Evolutionary conservation across 2,329 filamentous ascomycete species (phyloP).

Genomic region (Fusarium secorum): DNA sequence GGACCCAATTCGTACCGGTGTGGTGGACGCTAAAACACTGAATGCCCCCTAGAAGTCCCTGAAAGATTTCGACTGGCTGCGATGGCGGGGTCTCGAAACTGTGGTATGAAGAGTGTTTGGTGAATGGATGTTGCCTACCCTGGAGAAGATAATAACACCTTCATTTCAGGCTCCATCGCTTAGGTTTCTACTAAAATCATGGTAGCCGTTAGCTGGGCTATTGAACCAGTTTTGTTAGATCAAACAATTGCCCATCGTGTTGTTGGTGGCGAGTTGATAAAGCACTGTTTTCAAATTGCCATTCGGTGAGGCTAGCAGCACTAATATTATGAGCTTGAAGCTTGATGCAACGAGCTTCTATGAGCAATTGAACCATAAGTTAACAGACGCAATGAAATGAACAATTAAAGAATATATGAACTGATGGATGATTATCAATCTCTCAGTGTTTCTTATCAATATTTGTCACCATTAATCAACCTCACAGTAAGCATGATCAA

Average conservation of each 20-base stretch:
- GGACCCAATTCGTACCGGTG: conserved; percentile 18
- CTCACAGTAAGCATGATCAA: conserved; percentile 1
- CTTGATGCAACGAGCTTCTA: rapidly evolving
- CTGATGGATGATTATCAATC: neutral
- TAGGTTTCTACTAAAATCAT: too few species aligned
- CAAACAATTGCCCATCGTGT: rapidly evolving
- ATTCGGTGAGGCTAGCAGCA: neutral
- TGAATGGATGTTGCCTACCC: neutral
- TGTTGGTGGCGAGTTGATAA: neutral
- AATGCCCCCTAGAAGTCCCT: conserved; percentile 7
- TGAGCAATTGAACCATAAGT: neutral
- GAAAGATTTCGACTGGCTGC: conserved; percentile 15
- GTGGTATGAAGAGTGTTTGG: neutral
- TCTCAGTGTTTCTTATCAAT: neutral
- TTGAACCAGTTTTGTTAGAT: neutral
- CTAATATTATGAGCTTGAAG: rapidly evolving
- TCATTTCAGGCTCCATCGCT: neutral
- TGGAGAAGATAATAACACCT: neutral
- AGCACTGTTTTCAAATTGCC: neutral
- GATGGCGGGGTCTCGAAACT: neutral
- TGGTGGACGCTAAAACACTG: conserved; percentile 35
- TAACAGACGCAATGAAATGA: too few species aligned
- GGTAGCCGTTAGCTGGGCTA: neutral
- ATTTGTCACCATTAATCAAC: neutral
- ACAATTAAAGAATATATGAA: rapidly evolving